phyloP scores from a whole-genome alignment of 331 rosid species.

The Telfairia occidentalis region DNA sequence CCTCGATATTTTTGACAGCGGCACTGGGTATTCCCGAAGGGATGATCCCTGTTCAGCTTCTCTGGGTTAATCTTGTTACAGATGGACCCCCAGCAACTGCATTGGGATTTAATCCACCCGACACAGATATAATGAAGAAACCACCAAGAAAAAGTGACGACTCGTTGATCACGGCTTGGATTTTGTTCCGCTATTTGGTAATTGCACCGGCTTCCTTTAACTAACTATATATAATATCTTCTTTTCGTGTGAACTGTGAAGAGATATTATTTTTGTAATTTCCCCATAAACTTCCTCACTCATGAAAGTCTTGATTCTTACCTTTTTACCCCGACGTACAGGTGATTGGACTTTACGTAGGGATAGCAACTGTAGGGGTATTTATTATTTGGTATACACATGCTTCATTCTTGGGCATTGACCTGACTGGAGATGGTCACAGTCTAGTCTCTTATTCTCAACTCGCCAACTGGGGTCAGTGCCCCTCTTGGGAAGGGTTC shows the following conservation, averaged over 20 bases:
- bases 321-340: conserved; percentile 17
- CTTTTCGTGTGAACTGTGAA: neutral
- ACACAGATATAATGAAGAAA: conserved; percentile 33
- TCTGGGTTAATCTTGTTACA: conserved; percentile 50
- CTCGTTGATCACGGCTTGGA: conserved; percentile 33
- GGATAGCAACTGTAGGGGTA: conserved; percentile 76
- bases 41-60: conserved; percentile 49
- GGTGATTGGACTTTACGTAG: conserved; percentile 86
- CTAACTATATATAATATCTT: neutral
- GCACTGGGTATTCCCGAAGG: conserved; percentile 47
- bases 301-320: neutral
- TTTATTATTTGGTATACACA: conserved; percentile 81
- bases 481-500: conserved; percentile 64
- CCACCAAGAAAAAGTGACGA: conserved; percentile 33
- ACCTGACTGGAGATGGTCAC: conserved; percentile 72
- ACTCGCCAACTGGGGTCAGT: conserved; percentile 79
- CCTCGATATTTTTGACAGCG: conserved; percentile 39
- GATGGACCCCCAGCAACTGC: conserved; percentile 52
- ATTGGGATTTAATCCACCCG: conserved; percentile 40
- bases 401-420: conserved; percentile 70
- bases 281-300: neutral
- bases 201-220: neutral
- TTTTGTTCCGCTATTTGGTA: conserved; percentile 38
- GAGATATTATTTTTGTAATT: neutral
- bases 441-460: conserved; percentile 72